These are phyloP conservation scores for Magnusiomyces paraingens DNA, from an alignment of 1,139 yeast genomes.

Conservation along the genomic window DNA sequence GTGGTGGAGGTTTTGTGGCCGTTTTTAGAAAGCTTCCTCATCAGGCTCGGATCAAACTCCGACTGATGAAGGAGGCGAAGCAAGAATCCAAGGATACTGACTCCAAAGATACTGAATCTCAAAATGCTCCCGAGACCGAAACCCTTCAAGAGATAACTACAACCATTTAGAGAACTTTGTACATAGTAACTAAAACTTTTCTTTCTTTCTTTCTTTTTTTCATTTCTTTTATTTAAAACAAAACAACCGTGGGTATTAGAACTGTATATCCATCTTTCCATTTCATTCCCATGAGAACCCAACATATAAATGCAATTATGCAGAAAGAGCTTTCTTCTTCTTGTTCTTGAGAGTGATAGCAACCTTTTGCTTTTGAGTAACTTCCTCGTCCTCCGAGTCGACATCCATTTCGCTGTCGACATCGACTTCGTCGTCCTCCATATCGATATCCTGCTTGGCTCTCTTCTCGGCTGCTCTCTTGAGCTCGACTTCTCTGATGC, in stretches of 20 bases:
- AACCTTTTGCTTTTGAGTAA: conserved; percentile 53
- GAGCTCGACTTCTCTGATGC: conserved; percentile 87
- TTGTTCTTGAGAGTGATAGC: conserved; percentile 68
- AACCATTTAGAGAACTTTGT: no score
- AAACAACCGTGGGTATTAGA: no score
- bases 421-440: conserved; percentile 40
- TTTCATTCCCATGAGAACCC: no score
- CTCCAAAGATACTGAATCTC: neutral
- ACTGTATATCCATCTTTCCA: no score
- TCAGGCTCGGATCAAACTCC: neutral
- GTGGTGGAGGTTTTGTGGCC: conserved; percentile 43
- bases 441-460: conserved; percentile 53
- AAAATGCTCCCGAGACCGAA: neutral
- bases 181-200: no score
- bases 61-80: neutral
- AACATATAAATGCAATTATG: neutral
- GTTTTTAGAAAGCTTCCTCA: conserved; percentile 27
- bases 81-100: neutral
- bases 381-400: conserved; percentile 35
- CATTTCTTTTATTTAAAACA: no score
- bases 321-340: conserved; percentile 30
- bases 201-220: no score
- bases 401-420: conserved; percentile 40
- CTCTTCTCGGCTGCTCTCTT: conserved; percentile 71
- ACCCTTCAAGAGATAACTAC: no score